phyloP scores from a whole-genome alignment of 805 yeast genomes.

The Ogataea polymorpha region DNA sequence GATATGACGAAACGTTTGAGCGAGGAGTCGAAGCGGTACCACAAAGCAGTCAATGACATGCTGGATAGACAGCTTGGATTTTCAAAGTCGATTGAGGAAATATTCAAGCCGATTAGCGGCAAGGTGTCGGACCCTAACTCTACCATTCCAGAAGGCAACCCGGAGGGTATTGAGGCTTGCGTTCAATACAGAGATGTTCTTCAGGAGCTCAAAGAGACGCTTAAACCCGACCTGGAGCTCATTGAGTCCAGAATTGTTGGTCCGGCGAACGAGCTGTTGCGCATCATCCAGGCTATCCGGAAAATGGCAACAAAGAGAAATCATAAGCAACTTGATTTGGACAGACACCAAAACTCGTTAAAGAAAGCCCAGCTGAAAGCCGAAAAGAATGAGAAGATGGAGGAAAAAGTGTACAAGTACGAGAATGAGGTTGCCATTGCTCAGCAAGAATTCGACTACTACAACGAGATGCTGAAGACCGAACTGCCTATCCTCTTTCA shows the following conservation, averaged over 20 bases:
- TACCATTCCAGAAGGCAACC: slow-evolving; percentile 85
- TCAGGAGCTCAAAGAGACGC: slow-evolving; percentile 74
- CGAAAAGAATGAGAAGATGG: slow-evolving; percentile 84
- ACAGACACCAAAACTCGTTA: slow-evolving; percentile 70
- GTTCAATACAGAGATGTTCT: slow-evolving; percentile 89
- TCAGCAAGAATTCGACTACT: slow-evolving; percentile 92
- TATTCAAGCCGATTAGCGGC: slow-evolving; percentile 94
- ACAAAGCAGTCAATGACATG: slow-evolving; percentile 90
- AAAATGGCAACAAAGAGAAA: slow-evolving; percentile 95
- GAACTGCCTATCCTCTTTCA: slow-evolving; percentile 87
- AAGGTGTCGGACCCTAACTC: slow-evolving; percentile 87
- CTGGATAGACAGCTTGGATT: slow-evolving; percentile 90
- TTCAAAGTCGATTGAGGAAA: slow-evolving; percentile 92
- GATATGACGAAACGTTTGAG: slow-evolving; percentile 83
- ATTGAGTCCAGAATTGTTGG: slow-evolving; percentile 85
- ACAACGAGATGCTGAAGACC: slow-evolving; percentile 87
- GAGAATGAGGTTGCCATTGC: slow-evolving; percentile 90
- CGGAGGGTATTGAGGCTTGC: slow-evolving; percentile 93
- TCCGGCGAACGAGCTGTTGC: slow-evolving; percentile 88
- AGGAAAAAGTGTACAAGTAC: slow-evolving; percentile 82
- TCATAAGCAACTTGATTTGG: slow-evolving; percentile 92
- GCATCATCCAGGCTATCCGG: slow-evolving; percentile 76
- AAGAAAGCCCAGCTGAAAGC: slow-evolving; percentile 77
- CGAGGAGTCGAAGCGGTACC: slow-evolving; percentile 87
- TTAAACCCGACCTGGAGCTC: slow-evolving; percentile 90